These are phyloP conservation scores for Veloboletus limbatus DNA, from an alignment of 1,284 basidiomycete species.

Conservation along the genomic window DNA sequence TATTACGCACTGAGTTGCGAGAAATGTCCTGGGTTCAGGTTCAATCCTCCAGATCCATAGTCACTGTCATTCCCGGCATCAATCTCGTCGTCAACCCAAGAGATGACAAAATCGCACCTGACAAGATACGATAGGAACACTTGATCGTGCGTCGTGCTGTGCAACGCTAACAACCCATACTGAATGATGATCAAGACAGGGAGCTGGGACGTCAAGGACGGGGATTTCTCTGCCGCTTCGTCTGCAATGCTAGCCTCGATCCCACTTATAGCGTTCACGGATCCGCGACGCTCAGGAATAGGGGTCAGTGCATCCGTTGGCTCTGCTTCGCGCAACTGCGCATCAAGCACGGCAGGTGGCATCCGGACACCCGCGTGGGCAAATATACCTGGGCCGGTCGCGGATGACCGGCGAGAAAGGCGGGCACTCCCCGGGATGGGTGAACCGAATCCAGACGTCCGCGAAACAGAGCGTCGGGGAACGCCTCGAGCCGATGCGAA, in stretches of 20 bases:
- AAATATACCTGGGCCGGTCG: slow-evolving; percentile 70
- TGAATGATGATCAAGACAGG: slow-evolving; percentile 73
- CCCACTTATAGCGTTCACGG: slow-evolving; percentile 4
- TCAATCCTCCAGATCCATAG: slow-evolving; percentile 69
- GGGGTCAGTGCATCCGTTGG: slow-evolving; percentile 45
- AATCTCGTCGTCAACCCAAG: neutral
- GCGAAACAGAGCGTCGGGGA: slow-evolving; percentile 24
- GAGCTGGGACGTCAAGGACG: slow-evolving; percentile 62
- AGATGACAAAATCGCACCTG: slow-evolving; percentile 45
- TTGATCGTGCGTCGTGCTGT: slow-evolving; percentile 83
- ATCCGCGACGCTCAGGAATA: slow-evolving; percentile 44
- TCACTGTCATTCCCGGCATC: slow-evolving; percentile 43
- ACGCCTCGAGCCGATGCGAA: slow-evolving; percentile 10
- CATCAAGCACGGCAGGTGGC: slow-evolving; percentile 68
- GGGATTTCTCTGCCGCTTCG: slow-evolving; percentile 39
- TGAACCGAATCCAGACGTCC: slow-evolving; percentile 33
- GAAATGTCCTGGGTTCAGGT: slow-evolving; percentile 75
- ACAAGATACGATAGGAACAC: slow-evolving; percentile 81
- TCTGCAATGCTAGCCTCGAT: slow-evolving; percentile 11
- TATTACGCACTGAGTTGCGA: slow-evolving; percentile 74
- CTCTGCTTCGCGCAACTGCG: slow-evolving; percentile 47
- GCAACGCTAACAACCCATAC: slow-evolving; percentile 75
- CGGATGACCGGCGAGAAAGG: slow-evolving; percentile 51
- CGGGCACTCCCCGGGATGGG: slow-evolving; percentile 30
- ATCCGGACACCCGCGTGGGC: slow-evolving; percentile 73